Conservation (phyloP, 345 rosid species). For the Acer saccharum region DNA sequence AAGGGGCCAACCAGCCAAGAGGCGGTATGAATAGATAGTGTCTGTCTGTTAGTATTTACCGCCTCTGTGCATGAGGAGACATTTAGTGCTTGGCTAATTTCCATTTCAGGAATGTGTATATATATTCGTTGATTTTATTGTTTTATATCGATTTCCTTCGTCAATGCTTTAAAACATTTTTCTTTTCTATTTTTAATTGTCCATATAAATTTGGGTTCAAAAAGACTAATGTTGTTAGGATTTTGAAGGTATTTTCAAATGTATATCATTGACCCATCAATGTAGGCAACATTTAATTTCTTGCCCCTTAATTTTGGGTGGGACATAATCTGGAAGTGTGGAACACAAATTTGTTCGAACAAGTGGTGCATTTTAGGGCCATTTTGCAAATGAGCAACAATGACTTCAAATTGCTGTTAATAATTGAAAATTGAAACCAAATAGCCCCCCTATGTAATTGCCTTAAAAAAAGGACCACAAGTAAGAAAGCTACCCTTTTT, state of each 20-base stretch:
- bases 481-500: too few species aligned
- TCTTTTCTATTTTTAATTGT: background rate
- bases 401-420: too few species aligned
- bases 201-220: background rate
- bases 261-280: background rate
- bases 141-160: background rate
- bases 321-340: too few species aligned
- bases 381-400: background rate
- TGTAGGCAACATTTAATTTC: background rate
- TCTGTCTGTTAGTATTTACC: background rate
- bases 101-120: constrained; percentile 9
- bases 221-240: too few species aligned
- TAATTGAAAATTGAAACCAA: too few species aligned
- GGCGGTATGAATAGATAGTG: background rate
- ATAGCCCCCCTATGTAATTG: too few species aligned
- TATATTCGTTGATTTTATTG: background rate
- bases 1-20: constrained; percentile 15
- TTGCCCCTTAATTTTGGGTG: background rate
- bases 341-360: too few species aligned
- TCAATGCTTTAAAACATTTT: constrained; percentile 9
- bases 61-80: constrained; percentile 28
- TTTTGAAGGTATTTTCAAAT: too few species aligned
- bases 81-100: constrained; percentile 13
- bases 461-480: too few species aligned
- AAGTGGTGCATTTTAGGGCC: background rate